Base-by-base conservation (phyloP, 805 yeast species). In the Candida broadrunensis region DNA sequence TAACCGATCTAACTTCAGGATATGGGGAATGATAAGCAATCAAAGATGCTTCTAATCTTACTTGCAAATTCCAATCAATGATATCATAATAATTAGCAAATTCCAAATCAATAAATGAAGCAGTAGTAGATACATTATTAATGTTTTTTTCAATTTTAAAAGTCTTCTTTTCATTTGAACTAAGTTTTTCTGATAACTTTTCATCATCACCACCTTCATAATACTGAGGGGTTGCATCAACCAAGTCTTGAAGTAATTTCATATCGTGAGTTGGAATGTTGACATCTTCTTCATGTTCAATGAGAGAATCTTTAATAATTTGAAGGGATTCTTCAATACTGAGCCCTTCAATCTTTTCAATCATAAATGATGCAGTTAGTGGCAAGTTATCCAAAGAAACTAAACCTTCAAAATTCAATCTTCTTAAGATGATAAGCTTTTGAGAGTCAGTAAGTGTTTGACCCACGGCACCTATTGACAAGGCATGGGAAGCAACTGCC, bases 1-100 rank as follows among this genome's bases (percentile, higher is more conserved):
- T 80, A 15, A 82, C 75, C 8, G 86, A 80, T 29, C 87, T 61
- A 12, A 82, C 82, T 50, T 82, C 87, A 1, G 85, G 83, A 46
- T 80, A 80, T 4, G 85, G 84, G 5, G 82, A 75, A 52, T 69
- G 72, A 47, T 43, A 65, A 14, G 61, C 63, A 15, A 61, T 61
- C 33, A 75, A 52, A 23, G 66, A 70, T 4, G 79, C 79, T 42
- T 73, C 72, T 24, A 68, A 53, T 43, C 59, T 61, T 27, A 61
- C 56, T 33, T 66, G 67, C 14, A 69, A 51, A 8, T 47, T 44
- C 69, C 70, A 63, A 25, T 61, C 45, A 44, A 54, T 50, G 39
- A 58, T 35, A 8, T 41, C 29, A 23, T 25, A 25, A 19, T 33
- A 32, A 16, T 18, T 32, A 4, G 27, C 42, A 14, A 11, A 14